Conservation (phyloP, 495 filamentous ascomycete species). For the Tuber calosporum region DNA sequence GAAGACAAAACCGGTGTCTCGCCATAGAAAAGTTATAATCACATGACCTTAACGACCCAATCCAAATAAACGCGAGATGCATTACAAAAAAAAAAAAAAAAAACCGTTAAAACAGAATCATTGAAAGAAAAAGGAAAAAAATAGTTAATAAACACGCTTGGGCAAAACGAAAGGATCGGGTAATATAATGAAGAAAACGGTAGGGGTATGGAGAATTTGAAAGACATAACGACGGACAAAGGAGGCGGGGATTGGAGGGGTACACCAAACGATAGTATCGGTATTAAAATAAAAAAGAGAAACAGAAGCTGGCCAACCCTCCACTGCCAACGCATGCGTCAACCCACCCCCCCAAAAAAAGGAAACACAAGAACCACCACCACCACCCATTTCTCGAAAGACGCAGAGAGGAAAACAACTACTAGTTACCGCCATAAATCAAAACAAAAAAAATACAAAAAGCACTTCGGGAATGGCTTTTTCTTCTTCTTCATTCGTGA, state of each 20-base stretch:
- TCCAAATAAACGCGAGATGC: constrained; percentile 17
- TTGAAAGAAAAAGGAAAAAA: constrained; percentile 13
- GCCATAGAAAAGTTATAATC: constrained; percentile 16
- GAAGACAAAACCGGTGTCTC: neutral
- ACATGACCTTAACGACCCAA: constrained; percentile 36
- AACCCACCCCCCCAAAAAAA: constrained; percentile 1
- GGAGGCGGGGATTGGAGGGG: neutral
- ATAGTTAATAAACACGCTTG: neutral
- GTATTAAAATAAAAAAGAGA: constrained; percentile 17
- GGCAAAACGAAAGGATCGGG: neutral
- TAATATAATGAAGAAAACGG: neutral
- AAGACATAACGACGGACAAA: neutral
- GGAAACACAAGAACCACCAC: constrained; percentile 17
- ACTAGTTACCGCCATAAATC: constrained; percentile 21
- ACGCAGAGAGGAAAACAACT: constrained; percentile 17
- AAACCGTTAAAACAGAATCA: constrained; percentile 33
- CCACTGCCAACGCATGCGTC: constrained; percentile 34
- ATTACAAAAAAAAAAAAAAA: constrained; percentile 17
- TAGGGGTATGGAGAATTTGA: neutral
- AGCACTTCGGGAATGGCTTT: constrained; percentile 5
- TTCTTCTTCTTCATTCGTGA: constrained; percentile 28
- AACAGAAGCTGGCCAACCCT: constrained; percentile 31
- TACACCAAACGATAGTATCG: neutral
- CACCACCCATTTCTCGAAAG: constrained; percentile 23
- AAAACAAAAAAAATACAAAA: constrained; percentile 27